phyloP scores from a whole-genome alignment of 495 filamentous ascomycete species.

The Evernia prunastri region DNA sequence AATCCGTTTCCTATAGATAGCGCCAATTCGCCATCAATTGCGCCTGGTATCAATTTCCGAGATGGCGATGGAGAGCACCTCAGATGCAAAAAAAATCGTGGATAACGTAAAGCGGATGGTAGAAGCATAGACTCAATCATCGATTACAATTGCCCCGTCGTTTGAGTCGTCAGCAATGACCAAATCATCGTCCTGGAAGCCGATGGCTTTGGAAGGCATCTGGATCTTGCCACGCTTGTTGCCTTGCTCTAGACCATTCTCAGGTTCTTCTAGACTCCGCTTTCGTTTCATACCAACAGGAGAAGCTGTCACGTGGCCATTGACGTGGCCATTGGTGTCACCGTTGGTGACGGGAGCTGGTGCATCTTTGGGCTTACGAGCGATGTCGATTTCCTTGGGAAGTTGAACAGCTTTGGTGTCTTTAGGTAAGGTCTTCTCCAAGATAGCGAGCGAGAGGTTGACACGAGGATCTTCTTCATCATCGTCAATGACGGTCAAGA shows the following conservation, averaged over 20 bases:
- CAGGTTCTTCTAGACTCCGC: conserved; percentile 40
- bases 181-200: conserved; percentile 35
- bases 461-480: conserved; percentile 74
- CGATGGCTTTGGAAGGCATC: conserved; percentile 20
- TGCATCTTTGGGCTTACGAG: conserved; percentile 42
- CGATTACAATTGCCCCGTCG: conserved; percentile 68
- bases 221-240: conserved; percentile 41
- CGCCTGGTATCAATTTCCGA: conserved; percentile 3
- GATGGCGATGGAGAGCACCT: background rate
- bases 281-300: conserved; percentile 36
- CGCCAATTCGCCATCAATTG: background rate
- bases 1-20: conserved; percentile 5
- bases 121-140: conserved; percentile 39
- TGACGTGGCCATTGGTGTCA: conserved; percentile 24
- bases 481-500: conserved; percentile 81
- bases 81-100: conserved; percentile 10
- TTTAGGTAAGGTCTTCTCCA: conserved; percentile 37
- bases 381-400: conserved; percentile 43
- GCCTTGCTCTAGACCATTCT: conserved; percentile 34
- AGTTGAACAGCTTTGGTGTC: conserved; percentile 42
- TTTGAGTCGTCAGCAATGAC: conserved; percentile 49
- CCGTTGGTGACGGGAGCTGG: conserved; percentile 18
- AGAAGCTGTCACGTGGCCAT: conserved; percentile 20
- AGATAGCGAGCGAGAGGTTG: conserved; percentile 65
- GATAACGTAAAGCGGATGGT: conserved; percentile 3